Base-by-base conservation (phyloP, 805 yeast species). In the Starmerella powellii region DNA sequence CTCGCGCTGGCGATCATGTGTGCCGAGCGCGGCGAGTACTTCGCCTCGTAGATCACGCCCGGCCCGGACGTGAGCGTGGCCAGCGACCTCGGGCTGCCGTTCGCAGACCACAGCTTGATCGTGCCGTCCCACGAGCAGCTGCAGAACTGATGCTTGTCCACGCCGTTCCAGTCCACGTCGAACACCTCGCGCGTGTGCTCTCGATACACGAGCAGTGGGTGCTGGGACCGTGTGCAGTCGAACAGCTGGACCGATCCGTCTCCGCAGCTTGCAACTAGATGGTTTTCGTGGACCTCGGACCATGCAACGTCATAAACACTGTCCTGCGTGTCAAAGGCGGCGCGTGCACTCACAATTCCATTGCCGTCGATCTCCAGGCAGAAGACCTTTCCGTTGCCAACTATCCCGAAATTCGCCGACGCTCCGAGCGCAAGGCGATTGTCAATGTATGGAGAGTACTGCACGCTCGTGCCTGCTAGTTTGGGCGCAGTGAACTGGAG, bases 121-220 rank as follows among this genome's bases (percentile, higher is more conserved):
- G 80, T 65, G 0, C 96, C 95, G 59, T 88, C 97, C 97, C 97
- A 88, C 8, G 94, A 80, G 21, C 87, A 72, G 16, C 88, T 71
- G 31, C 80, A 76, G 60, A 88, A 83, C 15, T 66, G 66, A 4
- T 70, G 56, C 61, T 85, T 81, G 48, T 77, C 80, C 3, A 76
- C 72, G 45, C 78, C 57, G 56, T 78, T 80, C 91, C 91, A 81
- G 53, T 74, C 73, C 28, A 81, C 73, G 15, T 79, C 70, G 47
- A 80, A 78, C 8, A 78, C 87, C 57, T 83, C 94, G 36, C 76
- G 66, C 23, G 71, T 62, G 61, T 88, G 98, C 54, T 83, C 97
- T 36, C 72, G 70, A 36, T 47, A 51, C 11, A 49, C 53, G 24
- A 44, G 45, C 13, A 61, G 36, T 11, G 63, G 63, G 43, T 54